These are phyloP conservation scores for Epichloe coenophiala DNA, from an alignment of 2,329 filamentous ascomycete genomes.

Conservation along the genomic window DNA sequence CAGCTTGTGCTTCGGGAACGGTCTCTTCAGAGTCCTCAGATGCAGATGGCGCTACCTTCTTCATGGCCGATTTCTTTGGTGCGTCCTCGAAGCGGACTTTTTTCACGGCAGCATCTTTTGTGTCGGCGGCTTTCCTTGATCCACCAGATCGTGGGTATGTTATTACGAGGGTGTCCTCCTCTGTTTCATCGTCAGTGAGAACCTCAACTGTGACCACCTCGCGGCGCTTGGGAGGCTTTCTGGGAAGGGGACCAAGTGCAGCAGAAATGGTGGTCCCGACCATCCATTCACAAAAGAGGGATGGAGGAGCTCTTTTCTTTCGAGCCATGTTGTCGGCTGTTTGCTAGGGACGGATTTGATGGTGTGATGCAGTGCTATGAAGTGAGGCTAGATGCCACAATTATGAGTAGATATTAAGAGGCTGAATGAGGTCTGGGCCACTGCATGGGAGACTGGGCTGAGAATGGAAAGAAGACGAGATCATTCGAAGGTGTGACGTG, in stretches of 20 bases:
- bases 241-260: slow-evolving; percentile 15
- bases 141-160: slow-evolving; percentile 31
- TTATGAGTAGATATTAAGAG: neutral
- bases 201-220: slow-evolving; percentile 28
- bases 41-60: slow-evolving; percentile 14
- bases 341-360: neutral
- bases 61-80: slow-evolving; percentile 24
- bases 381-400: neutral
- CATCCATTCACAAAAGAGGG: slow-evolving; percentile 26
- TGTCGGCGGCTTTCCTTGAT: neutral
- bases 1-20: slow-evolving; percentile 9
- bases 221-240: slow-evolving; percentile 13
- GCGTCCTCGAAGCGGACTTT: slow-evolving; percentile 29
- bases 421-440: neutral
- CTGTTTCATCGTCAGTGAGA: slow-evolving; percentile 38
- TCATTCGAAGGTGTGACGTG: neutral
- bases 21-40: slow-evolving; percentile 9
- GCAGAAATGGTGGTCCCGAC: slow-evolving; percentile 23
- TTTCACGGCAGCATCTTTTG: slow-evolving; percentile 15
- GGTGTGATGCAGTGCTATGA: neutral
- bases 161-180: slow-evolving; percentile 32
- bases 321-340: neutral
- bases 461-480: neutral
- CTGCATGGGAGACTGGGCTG: no score
- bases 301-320: neutral